Base-by-base conservation (phyloP, 441 rosid genomes). In the Gossypium schwendimanii region DNA sequence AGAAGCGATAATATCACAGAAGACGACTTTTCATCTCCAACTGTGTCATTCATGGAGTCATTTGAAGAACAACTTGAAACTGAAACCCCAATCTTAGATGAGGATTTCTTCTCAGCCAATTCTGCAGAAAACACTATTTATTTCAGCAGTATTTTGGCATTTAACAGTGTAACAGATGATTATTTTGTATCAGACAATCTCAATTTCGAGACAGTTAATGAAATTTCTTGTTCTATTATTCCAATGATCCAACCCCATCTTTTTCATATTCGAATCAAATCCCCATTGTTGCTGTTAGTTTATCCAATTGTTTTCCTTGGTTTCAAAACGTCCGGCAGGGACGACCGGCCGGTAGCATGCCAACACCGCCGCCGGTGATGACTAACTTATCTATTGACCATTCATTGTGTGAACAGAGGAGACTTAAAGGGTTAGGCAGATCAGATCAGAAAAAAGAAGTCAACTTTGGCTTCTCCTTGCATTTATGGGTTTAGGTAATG, bases 1-100 rank as follows among this genome's bases (percentile, higher is more conserved):
- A 88, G 98, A 78, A 79, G 83, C 58, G 75, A 63, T 76, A 78
- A 17, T 18, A 44, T 14, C 11, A 87, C 82, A 76, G 80, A 28
- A n/a, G 80, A 80, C 53, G 80, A 78, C 3, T 21, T 73, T 76
- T 73, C 81, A 71, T 73, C 44, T 69, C 12, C 72, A 61, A 70
- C 63, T 49, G 44, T 49, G 1, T 20, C 31, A 6, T 28, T 31
- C 60, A 33, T 57, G 52, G 73, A 47, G 60, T n/a, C 68, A 53
- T 24, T 21, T 18, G 76, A 31, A 20, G 81, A 81, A 75, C 76
- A 79, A 73, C 33, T 63, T 77, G 77, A 63, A 61, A 28, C 44
- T 77, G 79, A 63, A 61, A 74, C 23, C 15, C 73, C 78, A 21
- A 44, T 45, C 8, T 26, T 63, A 6, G 65, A 63, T 68, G 76